Percentiles rank a stretch among this genome's conserved stretches.
phyloP scores from a whole-genome alignment of 2,329 filamentous ascomycete genomes.

The Botrytis porri region DNA sequence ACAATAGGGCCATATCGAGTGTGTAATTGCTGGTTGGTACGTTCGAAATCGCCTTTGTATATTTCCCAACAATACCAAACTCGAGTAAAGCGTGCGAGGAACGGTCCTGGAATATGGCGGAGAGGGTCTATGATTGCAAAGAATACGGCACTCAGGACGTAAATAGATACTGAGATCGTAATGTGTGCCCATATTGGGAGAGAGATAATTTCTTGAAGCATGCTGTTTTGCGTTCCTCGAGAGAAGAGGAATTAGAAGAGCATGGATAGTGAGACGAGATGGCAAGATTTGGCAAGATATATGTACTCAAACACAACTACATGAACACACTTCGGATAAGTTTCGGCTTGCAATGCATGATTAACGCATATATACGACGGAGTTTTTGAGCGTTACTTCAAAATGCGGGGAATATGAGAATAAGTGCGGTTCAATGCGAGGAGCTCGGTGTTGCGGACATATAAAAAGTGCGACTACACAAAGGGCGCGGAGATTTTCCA shows the following conservation, averaged over 20 bases:
- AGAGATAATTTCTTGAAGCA: not conserved
- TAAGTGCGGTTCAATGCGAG: not conserved
- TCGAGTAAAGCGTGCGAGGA: conserved; percentile 44
- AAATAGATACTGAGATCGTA: not conserved
- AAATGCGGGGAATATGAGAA: not conserved
- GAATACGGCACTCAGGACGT: not conserved
- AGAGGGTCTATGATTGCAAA: conserved; percentile 31
- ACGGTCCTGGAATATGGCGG: conserved; percentile 45
- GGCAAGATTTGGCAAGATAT: not conserved
- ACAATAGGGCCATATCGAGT: conserved; percentile 48
- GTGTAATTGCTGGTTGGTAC: conserved; percentile 39
- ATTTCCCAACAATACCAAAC: conserved; percentile 44
- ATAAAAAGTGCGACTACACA: no score
- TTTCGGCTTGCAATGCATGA: not conserved
- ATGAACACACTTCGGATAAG: not conserved
- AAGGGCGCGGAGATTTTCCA: no score
- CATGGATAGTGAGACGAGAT: not conserved
- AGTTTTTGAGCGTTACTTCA: not conserved
- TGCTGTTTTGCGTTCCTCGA: not conserved
- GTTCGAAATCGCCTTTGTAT: conserved; percentile 25
- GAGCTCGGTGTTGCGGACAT: not conserved
- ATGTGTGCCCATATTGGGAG: conserved; percentile 7
- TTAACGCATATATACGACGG: not conserved
- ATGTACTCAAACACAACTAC: not conserved
- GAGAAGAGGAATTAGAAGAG: not conserved